Evolutionary conservation across 2,329 filamentous ascomycete species (phyloP).

Genomic region (Colletotrichum kahawae): DNA sequence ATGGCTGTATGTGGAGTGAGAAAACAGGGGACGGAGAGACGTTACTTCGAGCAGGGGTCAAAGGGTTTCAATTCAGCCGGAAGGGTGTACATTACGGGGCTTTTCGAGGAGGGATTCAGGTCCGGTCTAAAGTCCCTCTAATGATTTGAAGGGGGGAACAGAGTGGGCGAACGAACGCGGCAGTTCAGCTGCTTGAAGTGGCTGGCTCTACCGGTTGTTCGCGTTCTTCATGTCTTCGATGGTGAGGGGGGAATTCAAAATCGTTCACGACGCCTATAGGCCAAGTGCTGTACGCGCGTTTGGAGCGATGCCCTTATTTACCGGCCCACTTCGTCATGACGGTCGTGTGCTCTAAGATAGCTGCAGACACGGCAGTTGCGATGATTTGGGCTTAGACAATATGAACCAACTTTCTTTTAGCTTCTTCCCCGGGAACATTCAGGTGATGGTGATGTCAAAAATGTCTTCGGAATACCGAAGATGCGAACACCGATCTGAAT

Average conservation of each 20-base stretch:
- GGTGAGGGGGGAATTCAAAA: neutral
- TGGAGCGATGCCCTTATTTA: neutral
- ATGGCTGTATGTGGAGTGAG: neutral
- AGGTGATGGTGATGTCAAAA: neutral
- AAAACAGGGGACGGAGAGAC: neutral
- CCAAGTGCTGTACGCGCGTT: neutral
- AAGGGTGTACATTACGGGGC: neutral
- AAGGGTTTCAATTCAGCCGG: neutral
- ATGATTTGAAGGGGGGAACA: neutral
- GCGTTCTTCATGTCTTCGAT: neutral
- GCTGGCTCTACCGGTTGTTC: neutral
- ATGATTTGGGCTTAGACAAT: neutral
- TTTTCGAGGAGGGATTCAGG: neutral
- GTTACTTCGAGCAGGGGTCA: neutral
- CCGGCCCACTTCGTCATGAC: no score
- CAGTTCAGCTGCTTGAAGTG: neutral
- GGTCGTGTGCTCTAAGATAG: neutral
- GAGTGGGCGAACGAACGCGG: neutral
- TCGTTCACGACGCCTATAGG: neutral
- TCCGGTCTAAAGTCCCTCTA: neutral
- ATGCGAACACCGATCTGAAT: neutral
- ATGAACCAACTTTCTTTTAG: constrained; percentile 12
- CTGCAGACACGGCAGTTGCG: neutral
- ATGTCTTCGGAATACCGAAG: neutral
- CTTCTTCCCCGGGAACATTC: neutral